Base-by-base conservation (phyloP, 2,329 filamentous ascomycete genomes). In the Myriosclerotinia duriaeana region DNA sequence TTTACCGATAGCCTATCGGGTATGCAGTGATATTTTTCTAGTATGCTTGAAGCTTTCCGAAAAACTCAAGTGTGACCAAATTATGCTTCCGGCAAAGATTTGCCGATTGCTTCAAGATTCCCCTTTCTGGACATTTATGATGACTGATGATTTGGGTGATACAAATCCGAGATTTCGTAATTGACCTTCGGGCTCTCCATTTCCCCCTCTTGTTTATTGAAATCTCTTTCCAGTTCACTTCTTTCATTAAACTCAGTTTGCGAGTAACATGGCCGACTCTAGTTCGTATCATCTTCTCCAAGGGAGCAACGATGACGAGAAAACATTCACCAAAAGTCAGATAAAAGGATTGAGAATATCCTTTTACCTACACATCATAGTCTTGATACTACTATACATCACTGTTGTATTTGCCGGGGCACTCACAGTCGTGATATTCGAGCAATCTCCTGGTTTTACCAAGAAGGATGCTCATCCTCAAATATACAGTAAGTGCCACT, bases 281-380 rank as follows among this genome's bases (percentile, higher is more conserved):
- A 38, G 44, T 40, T 36, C 44, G 12, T 61, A 61, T 46, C 58
- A 61, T 46, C 58, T 61, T 11, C 30, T 61, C 9, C 58, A 61
- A 61, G 58, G 52, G 9, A n/a, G 15, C 26, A 38, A 61, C 30
- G 46, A 52, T 22, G 42, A 52, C 12, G 58, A 52, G 20, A 52
- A 15, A 7, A 22, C 46, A 11, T 52, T 30, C 44, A 61, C 38
- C 22, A 36, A 61, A n/a, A 61, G 14, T 22, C 44, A 40, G 20
- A 22, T 14, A 11, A 52, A 52, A 61, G 44, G 44, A 38, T 30
- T 20, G 36, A 52, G 12, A 8, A 40, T 61, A 20, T 61, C 58
- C 22, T 26, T 9, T 40, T 61, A 38, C 20, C 30, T 61, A 22
- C 58, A 61, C 26, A 14, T 61, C 9, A n/a, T 61, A 14, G 5